Evolutionary conservation across 148 eudicot genomes (phyloP).

Genomic region (Chenopodium quinoa): DNA sequence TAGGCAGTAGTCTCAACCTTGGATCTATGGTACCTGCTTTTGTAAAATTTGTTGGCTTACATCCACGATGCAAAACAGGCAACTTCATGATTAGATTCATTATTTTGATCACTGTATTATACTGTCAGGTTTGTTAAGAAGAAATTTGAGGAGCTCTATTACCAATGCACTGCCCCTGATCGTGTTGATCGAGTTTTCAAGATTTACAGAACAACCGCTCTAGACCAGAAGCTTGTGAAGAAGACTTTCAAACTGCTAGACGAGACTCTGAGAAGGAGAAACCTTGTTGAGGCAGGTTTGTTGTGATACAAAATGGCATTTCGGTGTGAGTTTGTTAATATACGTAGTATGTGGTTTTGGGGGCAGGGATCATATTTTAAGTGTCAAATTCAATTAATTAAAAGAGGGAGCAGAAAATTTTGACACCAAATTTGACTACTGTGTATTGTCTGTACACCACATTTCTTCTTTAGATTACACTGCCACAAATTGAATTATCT

Average conservation of each 20-base stretch:
- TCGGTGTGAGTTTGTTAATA: constrained; percentile 23
- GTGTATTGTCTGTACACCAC: constrained; percentile 13
- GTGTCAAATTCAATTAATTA: constrained; percentile 8
- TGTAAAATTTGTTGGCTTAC: not conserved
- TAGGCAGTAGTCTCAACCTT: constrained; percentile 8
- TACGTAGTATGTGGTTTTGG: constrained; percentile 7
- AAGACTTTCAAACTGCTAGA: constrained; percentile 94
- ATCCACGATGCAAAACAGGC: not conserved
- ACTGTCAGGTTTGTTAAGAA: constrained; percentile 80
- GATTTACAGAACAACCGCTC: constrained; percentile 93
- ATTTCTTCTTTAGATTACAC: constrained; percentile 1
- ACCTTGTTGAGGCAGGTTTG: constrained; percentile 88
- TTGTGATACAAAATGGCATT: constrained; percentile 41
- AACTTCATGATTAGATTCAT: not conserved
- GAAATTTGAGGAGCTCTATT: constrained; percentile 94
- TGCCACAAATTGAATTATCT: constrained; percentile 5
- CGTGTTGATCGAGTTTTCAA: constrained; percentile 89
- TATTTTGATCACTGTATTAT: not conserved
- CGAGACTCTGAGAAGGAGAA: constrained; percentile 93
- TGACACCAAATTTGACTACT: constrained; percentile 18
- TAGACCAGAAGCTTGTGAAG: constrained; percentile 93
- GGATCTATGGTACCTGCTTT: not conserved
- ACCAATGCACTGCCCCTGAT: constrained; percentile 84
- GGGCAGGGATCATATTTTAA: constrained; percentile 16
- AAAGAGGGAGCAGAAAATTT: constrained; percentile 11